A percentile compares a stretch with the other conserved stretches of the same genome.
Conservation (phyloP, 495 filamentous ascomycete species). For the Penicillium pancosmium region DNA sequence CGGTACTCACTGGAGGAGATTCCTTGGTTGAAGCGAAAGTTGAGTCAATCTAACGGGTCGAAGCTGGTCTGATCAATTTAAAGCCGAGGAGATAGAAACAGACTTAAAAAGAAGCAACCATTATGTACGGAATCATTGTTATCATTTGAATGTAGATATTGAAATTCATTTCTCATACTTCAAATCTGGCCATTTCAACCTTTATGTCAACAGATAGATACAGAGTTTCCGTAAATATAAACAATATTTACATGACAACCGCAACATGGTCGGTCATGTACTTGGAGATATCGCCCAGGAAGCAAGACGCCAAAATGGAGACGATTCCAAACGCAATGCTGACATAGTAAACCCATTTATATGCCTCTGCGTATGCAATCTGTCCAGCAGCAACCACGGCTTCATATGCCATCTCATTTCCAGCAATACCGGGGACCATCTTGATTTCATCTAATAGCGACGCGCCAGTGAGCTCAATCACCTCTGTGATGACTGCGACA, state of each 20-base stretch:
- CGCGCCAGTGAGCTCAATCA: constrained; percentile 59
- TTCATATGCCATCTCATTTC: constrained; percentile 55
- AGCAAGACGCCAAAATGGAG: constrained; percentile 63
- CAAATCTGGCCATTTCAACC: background rate
- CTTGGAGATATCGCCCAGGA: constrained; percentile 64
- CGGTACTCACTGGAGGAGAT: constrained; percentile 25
- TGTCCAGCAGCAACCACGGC: constrained; percentile 64
- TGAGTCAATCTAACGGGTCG: background rate
- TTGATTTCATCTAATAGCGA: constrained; percentile 56
- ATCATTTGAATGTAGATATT: background rate
- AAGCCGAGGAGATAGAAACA: background rate
- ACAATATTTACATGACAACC: constrained; percentile 55
- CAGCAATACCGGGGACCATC: constrained; percentile 58
- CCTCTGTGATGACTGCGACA: constrained; percentile 38
- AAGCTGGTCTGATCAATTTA: background rate
- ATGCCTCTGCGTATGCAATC: constrained; percentile 62
- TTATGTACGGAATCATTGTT: background rate
- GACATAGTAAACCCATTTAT: constrained; percentile 68
- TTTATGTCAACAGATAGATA: too few relatives aligned
- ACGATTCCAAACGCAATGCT: constrained; percentile 69
- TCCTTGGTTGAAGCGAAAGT: constrained; percentile 22
- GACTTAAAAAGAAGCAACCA: background rate
- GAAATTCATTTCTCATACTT: background rate
- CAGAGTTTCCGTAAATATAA: too few relatives aligned
- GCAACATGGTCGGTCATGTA: constrained; percentile 73